Base-by-base conservation (phyloP, 768 basidiomycete species). In the Steccherinum ochraceum region DNA sequence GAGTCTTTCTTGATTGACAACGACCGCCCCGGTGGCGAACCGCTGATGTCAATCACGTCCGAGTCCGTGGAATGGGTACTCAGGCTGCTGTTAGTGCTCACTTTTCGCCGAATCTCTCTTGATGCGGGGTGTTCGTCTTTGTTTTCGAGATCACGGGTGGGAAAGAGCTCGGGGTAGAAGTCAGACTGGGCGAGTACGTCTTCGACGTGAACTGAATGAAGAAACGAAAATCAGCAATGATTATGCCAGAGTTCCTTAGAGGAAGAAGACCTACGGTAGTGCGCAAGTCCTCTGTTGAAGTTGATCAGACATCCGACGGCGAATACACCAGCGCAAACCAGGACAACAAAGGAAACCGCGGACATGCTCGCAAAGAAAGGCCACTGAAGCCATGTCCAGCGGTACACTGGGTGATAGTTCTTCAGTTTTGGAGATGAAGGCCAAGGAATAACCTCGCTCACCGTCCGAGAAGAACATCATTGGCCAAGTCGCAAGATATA, bases 221-320 rank as follows among this genome's bases (percentile, higher is more conserved):
- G n/a, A n/a, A n/a, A n/a, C n/a, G n/a, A n/a, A n/a, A n/a, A n/a
- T n/a, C n/a, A n/a, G n/a, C n/a, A n/a, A n/a, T n/a, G n/a, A n/a
- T n/a, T n/a, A n/a, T n/a, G n/a, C n/a, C n/a, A n/a, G n/a, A n/a
- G n/a, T n/a, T n/a, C n/a, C n/a, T n/a, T n/a, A n/a, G n/a, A n/a
- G n/a, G n/a, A n/a, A n/a, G n/a, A n/a, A n/a, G n/a, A 69, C 79
- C 53, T 56, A 84, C 81, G 62, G 57, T 80, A 83, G 49, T 83
- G 67, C 1, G 71, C 70, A 11, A 82, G 69, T 0, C 82, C 82
- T 52, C 75, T 71, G 45, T 68, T 75, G 56, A 83, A 84, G 56
- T 80, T 76, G 16, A 70, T 53, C 55, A 75, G 67, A 57, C 78
- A 82, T 20, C 79, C 61, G 47, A 74, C 56, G 5, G 74, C 78